A percentile compares a stretch with the other conserved stretches of the same genome.
Evolutionary conservation across 2,329 filamentous ascomycete genomes (phyloP).

Genomic region (Ophiostoma australiae): DNA sequence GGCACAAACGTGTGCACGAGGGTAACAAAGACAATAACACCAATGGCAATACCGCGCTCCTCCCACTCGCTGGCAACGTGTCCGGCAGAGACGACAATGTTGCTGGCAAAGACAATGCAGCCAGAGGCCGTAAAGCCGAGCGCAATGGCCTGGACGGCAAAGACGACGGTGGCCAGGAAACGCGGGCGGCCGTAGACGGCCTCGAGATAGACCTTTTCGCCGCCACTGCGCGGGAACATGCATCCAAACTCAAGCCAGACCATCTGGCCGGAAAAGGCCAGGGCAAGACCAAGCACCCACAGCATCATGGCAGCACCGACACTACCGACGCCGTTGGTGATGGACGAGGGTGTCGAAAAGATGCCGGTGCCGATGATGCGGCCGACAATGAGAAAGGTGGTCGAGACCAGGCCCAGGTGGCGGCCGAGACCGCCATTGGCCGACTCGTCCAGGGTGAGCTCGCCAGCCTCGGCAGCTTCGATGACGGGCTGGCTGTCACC

Average conservation of each 20-base stretch:
- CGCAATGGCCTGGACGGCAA: slow-evolving; percentile 41
- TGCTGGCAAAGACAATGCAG: slow-evolving; percentile 32
- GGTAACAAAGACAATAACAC: slow-evolving; percentile 51
- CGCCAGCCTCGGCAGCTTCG: slow-evolving; percentile 23
- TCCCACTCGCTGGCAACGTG: slow-evolving; percentile 49
- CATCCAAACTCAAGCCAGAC: slow-evolving; percentile 61
- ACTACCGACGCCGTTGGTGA: slow-evolving; percentile 49
- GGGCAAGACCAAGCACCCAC: slow-evolving; percentile 38
- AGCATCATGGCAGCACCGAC: slow-evolving; percentile 44
- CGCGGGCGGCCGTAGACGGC: slow-evolving; percentile 55
- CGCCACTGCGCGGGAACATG: slow-evolving; percentile 57
- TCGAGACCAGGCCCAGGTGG: slow-evolving; percentile 27
- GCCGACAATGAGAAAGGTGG: slow-evolving; percentile 28
- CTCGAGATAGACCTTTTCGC: slow-evolving; percentile 64
- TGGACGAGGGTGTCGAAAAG: slow-evolving; percentile 51
- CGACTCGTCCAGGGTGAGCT: slow-evolving; percentile 25
- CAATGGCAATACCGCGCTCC: slow-evolving; percentile 52
- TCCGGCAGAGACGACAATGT: slow-evolving; percentile 48
- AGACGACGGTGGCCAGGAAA: slow-evolving; percentile 55
- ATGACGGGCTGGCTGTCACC: slow-evolving; percentile 9
- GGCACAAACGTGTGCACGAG: slow-evolving; percentile 49
- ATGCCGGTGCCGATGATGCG: slow-evolving; percentile 37
- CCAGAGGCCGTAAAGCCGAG: slow-evolving; percentile 28
- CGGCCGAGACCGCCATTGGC: slow-evolving; percentile 24
- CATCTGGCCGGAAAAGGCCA: slow-evolving; percentile 55